phyloP scores from a whole-genome alignment of 768 basidiomycete genomes.

The Phlebiopsis flavidoalba region DNA sequence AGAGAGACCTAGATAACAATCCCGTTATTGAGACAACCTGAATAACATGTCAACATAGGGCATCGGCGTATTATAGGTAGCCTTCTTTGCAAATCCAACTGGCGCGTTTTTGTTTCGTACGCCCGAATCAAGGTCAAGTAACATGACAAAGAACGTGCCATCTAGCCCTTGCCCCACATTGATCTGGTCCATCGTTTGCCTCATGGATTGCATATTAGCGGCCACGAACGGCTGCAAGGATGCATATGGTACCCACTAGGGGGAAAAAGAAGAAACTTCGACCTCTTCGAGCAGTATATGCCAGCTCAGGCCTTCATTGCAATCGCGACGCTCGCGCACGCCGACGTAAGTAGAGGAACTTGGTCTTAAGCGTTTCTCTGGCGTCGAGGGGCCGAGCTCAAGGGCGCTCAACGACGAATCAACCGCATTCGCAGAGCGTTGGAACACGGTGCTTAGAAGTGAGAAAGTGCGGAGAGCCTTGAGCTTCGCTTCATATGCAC shows the following conservation, averaged over 20 bases:
- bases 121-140: conserved; percentile 8
- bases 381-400: conserved; percentile 8
- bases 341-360: conserved; percentile 11
- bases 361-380: conserved; percentile 1
- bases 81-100: conserved; percentile 9
- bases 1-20: not conserved
- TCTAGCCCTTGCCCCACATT: conserved; percentile 6
- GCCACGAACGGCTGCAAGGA: conserved; percentile 8
- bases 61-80: not conserved
- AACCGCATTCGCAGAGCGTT: conserved; percentile 10
- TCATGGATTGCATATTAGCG: conserved; percentile 15
- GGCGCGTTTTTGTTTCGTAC: conserved; percentile 12
- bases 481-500: not conserved
- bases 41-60: not conserved
- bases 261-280: no score
- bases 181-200: conserved; percentile 1
- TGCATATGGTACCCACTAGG: conserved; percentile 8
- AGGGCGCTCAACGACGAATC: conserved; percentile 14
- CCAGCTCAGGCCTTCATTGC: conserved; percentile 7
- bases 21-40: not conserved
- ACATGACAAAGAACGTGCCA: conserved; percentile 11
- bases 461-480: conserved; percentile 15
- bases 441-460: conserved; percentile 17
- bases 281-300: conserved; percentile 11
- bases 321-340: conserved; percentile 10